A percentile compares a stretch with the other conserved stretches of the same genome.
phyloP scores from a whole-genome alignment of 2,329 filamentous ascomycete species.

The Aschersonia sp. region DNA sequence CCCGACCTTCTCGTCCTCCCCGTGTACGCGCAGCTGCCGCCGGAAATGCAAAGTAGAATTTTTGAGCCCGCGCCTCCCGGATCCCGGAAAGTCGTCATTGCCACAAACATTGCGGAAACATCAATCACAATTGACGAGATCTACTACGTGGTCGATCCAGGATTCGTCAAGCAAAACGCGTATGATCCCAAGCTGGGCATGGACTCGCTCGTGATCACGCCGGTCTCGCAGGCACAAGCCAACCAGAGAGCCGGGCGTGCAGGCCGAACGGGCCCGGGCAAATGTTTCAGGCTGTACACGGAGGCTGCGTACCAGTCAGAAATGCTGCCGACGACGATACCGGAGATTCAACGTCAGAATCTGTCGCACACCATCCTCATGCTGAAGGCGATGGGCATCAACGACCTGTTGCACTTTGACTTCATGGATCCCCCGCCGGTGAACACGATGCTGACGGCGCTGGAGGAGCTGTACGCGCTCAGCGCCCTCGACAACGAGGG shows the following conservation, averaged over 20 bases:
- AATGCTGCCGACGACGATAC: constrained; percentile 91
- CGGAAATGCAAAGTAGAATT: constrained; percentile 84
- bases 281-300: constrained; percentile 90
- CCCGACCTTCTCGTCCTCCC: constrained; percentile 87
- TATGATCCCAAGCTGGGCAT: constrained; percentile 96
- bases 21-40: constrained; percentile 88
- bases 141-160: constrained; percentile 92
- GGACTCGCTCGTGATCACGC: constrained; percentile 90
- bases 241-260: constrained; percentile 89
- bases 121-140: constrained; percentile 97
- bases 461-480: constrained; percentile 89
- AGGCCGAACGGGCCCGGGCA: constrained; percentile 86
- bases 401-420: constrained; percentile 91
- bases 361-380: constrained; percentile 86
- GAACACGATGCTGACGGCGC: constrained; percentile 90
- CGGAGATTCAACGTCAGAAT: constrained; percentile 93
- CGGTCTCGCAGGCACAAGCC: constrained; percentile 91
- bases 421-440: constrained; percentile 98
- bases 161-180: constrained; percentile 94
- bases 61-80: constrained; percentile 87
- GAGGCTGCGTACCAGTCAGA: constrained; percentile 92
- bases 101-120: constrained; percentile 96
- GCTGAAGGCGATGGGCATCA: constrained; percentile 98
- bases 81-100: constrained; percentile 85
- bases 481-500: constrained; percentile 92